A percentile compares a stretch with the other conserved stretches of the same genome.
Conservation (phyloP, 2,329 filamentous ascomycete species). For the Aaosphaeria pasadenensis region DNA sequence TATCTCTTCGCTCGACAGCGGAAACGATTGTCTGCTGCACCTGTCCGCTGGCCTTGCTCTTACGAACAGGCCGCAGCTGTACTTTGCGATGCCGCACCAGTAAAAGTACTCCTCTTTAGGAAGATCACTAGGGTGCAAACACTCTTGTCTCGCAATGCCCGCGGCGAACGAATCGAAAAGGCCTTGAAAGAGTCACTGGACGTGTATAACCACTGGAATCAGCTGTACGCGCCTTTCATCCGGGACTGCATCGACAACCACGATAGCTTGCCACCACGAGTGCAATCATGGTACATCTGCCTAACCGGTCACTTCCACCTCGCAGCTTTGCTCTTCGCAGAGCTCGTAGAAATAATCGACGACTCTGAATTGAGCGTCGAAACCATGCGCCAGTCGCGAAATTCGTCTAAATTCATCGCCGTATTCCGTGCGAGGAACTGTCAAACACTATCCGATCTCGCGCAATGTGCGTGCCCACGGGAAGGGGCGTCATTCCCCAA, state of each 20-base stretch:
- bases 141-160: constrained; percentile 42
- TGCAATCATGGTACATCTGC: constrained; percentile 61
- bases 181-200: constrained; percentile 47
- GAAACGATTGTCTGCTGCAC: constrained; percentile 10
- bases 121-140: constrained; percentile 56
- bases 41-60: constrained; percentile 54
- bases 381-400: constrained; percentile 21
- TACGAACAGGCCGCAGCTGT: constrained; percentile 51
- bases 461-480: constrained; percentile 43
- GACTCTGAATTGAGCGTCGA: constrained; percentile 25
- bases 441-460: constrained; percentile 48
- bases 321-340: constrained; percentile 54
- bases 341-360: constrained; percentile 53
- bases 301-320: constrained; percentile 59
- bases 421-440: constrained; percentile 46
- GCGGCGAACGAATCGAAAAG: constrained; percentile 44
- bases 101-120: constrained; percentile 59
- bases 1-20: constrained; percentile 34
- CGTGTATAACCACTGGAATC: constrained; percentile 56
- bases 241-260: constrained; percentile 51
- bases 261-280: constrained; percentile 48
- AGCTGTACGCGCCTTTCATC: constrained; percentile 52
- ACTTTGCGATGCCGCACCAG: constrained; percentile 53
- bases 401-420: constrained; percentile 32
- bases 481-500: constrained; percentile 25